Evolutionary conservation across 306 rosid genomes (phyloP).

Genomic region (Casuarina glauca): DNA sequence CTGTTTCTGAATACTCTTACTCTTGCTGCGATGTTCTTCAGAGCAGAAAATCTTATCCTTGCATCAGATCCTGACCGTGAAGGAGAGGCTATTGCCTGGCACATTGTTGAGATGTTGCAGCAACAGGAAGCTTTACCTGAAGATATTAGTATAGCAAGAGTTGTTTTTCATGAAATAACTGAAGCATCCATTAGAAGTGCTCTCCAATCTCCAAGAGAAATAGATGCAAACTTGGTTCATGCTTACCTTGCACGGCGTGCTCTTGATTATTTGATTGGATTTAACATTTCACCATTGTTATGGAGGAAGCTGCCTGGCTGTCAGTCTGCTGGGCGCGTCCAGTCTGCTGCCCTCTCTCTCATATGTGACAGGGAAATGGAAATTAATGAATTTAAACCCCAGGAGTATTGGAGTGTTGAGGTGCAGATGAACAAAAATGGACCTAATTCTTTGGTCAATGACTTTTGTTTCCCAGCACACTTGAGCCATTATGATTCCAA

Average conservation of each 20-base stretch:
- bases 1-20: slow-evolving; percentile 27
- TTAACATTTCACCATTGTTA: slow-evolving; percentile 87
- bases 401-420: slow-evolving; percentile 77
- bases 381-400: slow-evolving; percentile 73
- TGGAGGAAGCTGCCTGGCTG: slow-evolving; percentile 99
- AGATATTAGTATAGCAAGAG: slow-evolving; percentile 65
- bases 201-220: slow-evolving; percentile 70
- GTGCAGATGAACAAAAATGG: slow-evolving; percentile 47
- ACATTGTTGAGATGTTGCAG: slow-evolving; percentile 88
- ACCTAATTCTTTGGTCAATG: slow-evolving; percentile 27
- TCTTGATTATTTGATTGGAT: slow-evolving; percentile 97
- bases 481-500: slow-evolving; percentile 68
- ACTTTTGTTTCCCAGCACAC: slow-evolving; percentile 52
- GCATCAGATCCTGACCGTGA: slow-evolving; percentile 99
- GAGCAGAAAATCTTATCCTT: slow-evolving; percentile 96
- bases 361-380: slow-evolving; percentile 94
- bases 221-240: slow-evolving; percentile 82
- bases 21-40: slow-evolving; percentile 54
- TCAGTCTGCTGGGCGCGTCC: slow-evolving; percentile 98
- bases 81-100: slow-evolving; percentile 99
- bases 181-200: slow-evolving; percentile 81
- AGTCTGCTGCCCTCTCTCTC: slow-evolving; percentile 96
- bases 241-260: slow-evolving; percentile 98
- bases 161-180: slow-evolving; percentile 92
- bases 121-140: slow-evolving; percentile 80